A percentile compares a stretch with the other conserved stretches of the same genome.
Conservation (phyloP, 805 yeast genomes). For the Yamadazyma akitaensis region DNA sequence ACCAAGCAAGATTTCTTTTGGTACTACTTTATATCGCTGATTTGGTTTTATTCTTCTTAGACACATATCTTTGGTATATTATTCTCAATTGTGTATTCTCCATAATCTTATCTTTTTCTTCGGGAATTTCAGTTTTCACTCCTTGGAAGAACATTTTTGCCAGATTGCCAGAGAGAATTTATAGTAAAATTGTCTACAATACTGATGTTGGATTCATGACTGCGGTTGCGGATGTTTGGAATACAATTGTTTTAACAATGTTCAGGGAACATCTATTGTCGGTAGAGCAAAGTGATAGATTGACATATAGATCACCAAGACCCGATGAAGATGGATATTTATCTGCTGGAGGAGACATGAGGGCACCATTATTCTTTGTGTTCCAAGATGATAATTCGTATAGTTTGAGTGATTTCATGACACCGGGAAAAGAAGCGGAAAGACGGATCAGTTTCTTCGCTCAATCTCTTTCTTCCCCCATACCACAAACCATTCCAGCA, state of each 20-base stretch:
- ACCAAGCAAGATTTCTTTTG: constrained; percentile 27
- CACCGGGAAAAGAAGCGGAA: constrained; percentile 48
- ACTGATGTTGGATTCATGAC: not conserved
- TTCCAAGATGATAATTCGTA: constrained; percentile 45
- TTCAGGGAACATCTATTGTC: constrained; percentile 39
- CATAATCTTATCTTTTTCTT: constrained; percentile 27
- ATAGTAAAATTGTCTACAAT: constrained; percentile 21
- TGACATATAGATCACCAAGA: constrained; percentile 21
- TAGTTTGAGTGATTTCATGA: constrained; percentile 38
- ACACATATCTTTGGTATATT: constrained; percentile 40
- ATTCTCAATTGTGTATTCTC: constrained; percentile 35
- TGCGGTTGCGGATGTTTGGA: constrained; percentile 25
- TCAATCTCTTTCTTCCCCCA: constrained; percentile 46
- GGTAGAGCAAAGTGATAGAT: constrained; percentile 37
- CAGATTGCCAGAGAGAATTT: constrained; percentile 33
- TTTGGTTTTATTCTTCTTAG: constrained; percentile 34
- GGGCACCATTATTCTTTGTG: constrained; percentile 46
- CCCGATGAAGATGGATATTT: constrained; percentile 6
- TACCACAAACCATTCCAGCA: constrained; percentile 48
- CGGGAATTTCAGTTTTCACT: constrained; percentile 33
- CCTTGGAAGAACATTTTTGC: constrained; percentile 38
- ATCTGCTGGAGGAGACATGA: constrained; percentile 13
- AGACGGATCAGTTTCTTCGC: constrained; percentile 53
- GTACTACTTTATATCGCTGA: constrained; percentile 24
- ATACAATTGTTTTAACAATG: constrained; percentile 25